Conservation (phyloP, 2,329 filamentous ascomycete species). For the Epichloe sibirici region DNA sequence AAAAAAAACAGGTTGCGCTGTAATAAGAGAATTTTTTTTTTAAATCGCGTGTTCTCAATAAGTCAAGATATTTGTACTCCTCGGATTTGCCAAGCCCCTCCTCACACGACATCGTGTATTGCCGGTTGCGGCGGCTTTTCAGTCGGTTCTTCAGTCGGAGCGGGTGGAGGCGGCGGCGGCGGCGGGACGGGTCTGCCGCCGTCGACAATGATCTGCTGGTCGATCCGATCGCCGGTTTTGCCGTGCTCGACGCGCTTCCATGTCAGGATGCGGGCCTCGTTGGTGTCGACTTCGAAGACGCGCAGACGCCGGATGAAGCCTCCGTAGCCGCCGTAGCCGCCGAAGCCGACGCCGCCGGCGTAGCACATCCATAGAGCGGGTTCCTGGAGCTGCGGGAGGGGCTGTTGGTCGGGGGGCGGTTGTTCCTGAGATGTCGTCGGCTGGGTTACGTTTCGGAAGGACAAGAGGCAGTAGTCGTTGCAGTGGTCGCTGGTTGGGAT, state of each 20-base stretch:
- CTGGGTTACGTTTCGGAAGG: conserved; percentile 22
- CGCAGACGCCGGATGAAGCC: conserved; percentile 74
- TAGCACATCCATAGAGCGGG: conserved; percentile 96
- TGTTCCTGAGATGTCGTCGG: conserved; percentile 2
- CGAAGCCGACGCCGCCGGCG: conserved; percentile 80
- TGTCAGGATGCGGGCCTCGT: conserved; percentile 74
- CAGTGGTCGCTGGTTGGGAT: conserved; percentile 61
- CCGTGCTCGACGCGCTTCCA: conserved; percentile 80
- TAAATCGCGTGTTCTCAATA: no score
- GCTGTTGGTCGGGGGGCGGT: conserved; percentile 2
- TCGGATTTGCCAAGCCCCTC: no score
- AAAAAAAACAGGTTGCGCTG: neutral
- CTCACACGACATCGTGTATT: conserved; percentile 2
- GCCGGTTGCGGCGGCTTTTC: conserved; percentile 2
- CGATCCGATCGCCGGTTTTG: conserved; percentile 38
- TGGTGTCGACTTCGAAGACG: conserved; percentile 88
- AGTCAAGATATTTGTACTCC: no score
- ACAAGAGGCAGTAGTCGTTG: conserved; percentile 89
- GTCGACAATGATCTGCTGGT: conserved; percentile 56
- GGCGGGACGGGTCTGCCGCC: conserved; percentile 35
- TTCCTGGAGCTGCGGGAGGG: conserved; percentile 18
- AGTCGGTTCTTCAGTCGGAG: neutral
- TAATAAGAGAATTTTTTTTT: neutral
- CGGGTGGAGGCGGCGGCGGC: conserved; percentile 10
- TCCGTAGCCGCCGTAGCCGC: conserved; percentile 86